Evolutionary conservation across 371 early-diverging fungal genomes (phyloP).

Genomic region (Actinomortierella ambigua): DNA sequence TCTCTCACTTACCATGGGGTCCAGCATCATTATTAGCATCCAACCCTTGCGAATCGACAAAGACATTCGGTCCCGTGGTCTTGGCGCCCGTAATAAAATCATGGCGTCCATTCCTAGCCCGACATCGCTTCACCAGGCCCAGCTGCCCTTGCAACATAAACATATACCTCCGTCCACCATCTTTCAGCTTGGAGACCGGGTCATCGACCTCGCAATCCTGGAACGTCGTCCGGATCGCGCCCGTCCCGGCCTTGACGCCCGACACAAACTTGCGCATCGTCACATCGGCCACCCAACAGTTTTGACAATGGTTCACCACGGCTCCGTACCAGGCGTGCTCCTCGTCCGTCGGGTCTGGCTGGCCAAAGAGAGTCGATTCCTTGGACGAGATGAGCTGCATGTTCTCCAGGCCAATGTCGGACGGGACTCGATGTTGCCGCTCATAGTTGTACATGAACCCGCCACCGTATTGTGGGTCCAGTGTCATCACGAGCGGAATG

Average conservation of each 20-base stretch:
- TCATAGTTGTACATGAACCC: conserved; percentile 28
- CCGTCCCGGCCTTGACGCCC: conserved; percentile 21
- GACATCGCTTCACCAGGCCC: conserved; percentile 37
- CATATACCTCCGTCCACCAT: conserved; percentile 32
- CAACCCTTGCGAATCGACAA: conserved; percentile 39
- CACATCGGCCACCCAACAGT: conserved; percentile 38
- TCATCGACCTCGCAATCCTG: conserved; percentile 26
- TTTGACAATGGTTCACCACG: conserved; percentile 25
- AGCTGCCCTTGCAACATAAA: conserved; percentile 37
- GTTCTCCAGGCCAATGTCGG: conserved; percentile 38
- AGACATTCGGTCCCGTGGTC: conserved; percentile 35
- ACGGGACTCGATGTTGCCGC: conserved; percentile 20
- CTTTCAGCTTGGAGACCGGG: conserved; percentile 16
- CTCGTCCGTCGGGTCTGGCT: too few relatives aligned
- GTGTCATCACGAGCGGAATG: conserved; percentile 30
- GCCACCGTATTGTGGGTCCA: conserved; percentile 23
- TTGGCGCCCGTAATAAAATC: conserved; percentile 33
- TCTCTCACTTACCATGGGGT: conserved; percentile 30
- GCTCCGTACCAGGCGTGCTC: conserved; percentile 30
- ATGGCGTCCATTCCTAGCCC: conserved; percentile 21
- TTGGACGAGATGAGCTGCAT: too few relatives aligned
- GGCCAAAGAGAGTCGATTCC: too few relatives aligned
- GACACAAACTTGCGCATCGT: conserved; percentile 26
- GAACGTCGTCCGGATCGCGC: conserved; percentile 25
- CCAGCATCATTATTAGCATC: conserved; percentile 39